Evolutionary conservation across 202 grass and related monocot species (phyloP), one percentile per base, ranked within the genome.

Genomic region (Alloteropsis angusta): DNA sequence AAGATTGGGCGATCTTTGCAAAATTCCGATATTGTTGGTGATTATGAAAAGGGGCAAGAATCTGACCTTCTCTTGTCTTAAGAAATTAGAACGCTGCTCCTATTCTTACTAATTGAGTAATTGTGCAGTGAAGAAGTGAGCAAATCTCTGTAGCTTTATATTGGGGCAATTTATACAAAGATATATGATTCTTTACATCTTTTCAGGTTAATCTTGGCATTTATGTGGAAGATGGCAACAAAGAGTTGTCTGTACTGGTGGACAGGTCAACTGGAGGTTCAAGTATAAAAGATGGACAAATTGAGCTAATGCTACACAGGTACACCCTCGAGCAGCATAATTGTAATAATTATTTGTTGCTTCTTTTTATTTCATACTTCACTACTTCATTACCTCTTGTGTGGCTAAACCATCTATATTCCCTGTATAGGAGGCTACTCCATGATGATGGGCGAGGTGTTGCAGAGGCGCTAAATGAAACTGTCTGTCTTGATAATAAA

Each of bases 271-370:
- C 94, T 77, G 94, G 91, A 78, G 94, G 91, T 79, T 88, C 91
- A 26, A 97, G 94, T 76, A 88, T 97, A 75, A 45, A 86, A 4
- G 94, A 97, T 92, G 94, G 94, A 68, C 94, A 94, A 82, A 87
- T 97, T 63, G 94, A 97, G 71, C 56, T 97, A 56, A 97, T 97
- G 94, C 50, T 97, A 77, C 94, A 97, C 88, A 92, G 94, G 94
- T 92, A 86, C 66, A 79, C 68, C 52, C 1, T 35, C 44, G 75
- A 46, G 60, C 55, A 47, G 39, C 54, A 70, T 32, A 7, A 5
- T 48, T 89, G 26, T 15, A 75, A 70, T n/a, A 70, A 21, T 81
- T 70, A 13, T 54, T 70, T 76, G 5, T 36, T 77, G 15, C 13
- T 78, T 84, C 39, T 30, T 30, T 30, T 30, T 30, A 30, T 30